A percentile compares a stretch with the other conserved stretches of the same genome.
Conservation (phyloP, 2,329 filamentous ascomycete genomes). For the Pseudophaeomoniella oleicola region DNA sequence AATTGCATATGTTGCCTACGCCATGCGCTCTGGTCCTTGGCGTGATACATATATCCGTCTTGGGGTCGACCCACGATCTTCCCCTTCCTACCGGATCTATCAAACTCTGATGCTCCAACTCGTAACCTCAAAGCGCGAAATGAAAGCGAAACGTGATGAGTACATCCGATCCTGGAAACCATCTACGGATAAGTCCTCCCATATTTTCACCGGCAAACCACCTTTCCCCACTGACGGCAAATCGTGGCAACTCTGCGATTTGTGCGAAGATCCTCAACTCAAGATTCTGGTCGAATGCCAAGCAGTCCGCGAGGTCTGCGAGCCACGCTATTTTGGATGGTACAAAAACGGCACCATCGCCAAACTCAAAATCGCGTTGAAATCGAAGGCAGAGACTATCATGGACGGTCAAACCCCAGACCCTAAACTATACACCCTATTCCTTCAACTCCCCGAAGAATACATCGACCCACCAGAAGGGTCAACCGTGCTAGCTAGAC, state of each 20-base stretch:
- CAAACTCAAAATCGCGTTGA: conserved; percentile 78
- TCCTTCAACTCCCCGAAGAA: conserved; percentile 22
- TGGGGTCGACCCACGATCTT: conserved; percentile 69
- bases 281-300: conserved; percentile 40
- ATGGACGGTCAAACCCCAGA: conserved; percentile 23
- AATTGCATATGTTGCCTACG: conserved; percentile 74
- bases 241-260: conserved; percentile 88
- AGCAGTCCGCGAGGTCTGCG: conserved; percentile 42
- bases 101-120: conserved; percentile 84
- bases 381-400: conserved; percentile 63
- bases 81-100: conserved; percentile 64
- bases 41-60: conserved; percentile 74
- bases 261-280: conserved; percentile 57
- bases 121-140: conserved; percentile 21
- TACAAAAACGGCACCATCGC: conserved; percentile 67
- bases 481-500: too few relatives aligned
- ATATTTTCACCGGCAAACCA: conserved; percentile 68
- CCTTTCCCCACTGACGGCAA: conserved; percentile 65
- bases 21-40: conserved; percentile 87
- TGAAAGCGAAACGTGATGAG: conserved; percentile 10
- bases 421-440: conserved; percentile 19
- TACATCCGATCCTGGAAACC: conserved; percentile 5
- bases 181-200: conserved; percentile 24
- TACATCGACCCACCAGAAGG: too few relatives aligned
- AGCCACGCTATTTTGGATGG: conserved; percentile 59